Conservation (phyloP, 768 basidiomycete species). For the Megacollybia marginata region DNA sequence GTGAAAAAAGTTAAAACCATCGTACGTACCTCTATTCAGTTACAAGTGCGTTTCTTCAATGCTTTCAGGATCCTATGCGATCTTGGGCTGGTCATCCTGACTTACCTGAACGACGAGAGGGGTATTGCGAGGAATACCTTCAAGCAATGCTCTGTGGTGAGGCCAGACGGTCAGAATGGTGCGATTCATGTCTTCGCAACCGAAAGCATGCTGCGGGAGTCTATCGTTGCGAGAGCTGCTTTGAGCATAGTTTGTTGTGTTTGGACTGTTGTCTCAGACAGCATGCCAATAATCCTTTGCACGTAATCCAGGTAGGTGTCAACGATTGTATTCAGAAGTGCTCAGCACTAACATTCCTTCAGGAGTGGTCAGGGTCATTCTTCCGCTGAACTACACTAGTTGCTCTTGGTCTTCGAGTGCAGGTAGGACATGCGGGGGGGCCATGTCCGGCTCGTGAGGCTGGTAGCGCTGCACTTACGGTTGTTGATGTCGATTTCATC, state of each 20-base stretch:
- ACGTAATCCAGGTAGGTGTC: neutral
- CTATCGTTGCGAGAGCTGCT: neutral
- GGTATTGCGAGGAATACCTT: neutral
- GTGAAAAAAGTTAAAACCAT: neutral
- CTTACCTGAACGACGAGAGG: neutral
- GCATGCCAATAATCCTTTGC: neutral
- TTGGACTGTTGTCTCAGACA: neutral
- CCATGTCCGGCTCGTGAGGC: neutral
- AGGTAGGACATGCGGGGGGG: neutral
- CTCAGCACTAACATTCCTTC: neutral
- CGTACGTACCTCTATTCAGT: neutral
- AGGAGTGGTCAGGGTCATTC: slow-evolving; percentile 1
- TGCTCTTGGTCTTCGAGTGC: neutral
- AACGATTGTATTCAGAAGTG: neutral
- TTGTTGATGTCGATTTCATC: slow-evolving; percentile 5
- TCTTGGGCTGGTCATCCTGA: neutral
- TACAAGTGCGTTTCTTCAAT: neutral
- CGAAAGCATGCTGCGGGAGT: neutral
- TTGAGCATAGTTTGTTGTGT: neutral
- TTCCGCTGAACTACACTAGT: neutral
- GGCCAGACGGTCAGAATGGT: neutral
- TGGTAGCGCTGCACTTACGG: neutral
- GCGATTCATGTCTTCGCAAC: neutral
- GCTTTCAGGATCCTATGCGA: neutral
- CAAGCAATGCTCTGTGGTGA: neutral